Base-by-base conservation (phyloP, 2,329 filamentous ascomycete species). In the Claviceps lovelessii region DNA sequence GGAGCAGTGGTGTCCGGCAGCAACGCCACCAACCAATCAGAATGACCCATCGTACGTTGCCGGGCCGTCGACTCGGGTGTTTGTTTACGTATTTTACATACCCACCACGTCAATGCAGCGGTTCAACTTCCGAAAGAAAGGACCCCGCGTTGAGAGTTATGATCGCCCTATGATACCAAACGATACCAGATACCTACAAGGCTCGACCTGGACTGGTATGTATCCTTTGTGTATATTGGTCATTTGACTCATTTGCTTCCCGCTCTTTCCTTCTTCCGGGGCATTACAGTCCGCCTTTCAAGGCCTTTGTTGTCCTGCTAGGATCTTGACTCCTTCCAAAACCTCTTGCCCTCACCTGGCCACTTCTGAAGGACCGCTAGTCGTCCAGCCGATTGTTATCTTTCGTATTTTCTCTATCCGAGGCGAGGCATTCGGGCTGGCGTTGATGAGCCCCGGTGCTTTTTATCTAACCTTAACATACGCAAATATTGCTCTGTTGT, bases 81-180 rank as follows among this genome's bases (percentile, higher is more conserved):
- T 62, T 62, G 60, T 62, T 62, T 62, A 62, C 60, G 49, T 59
- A 53, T 45, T 23, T 41, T 41, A 17, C 17, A 9, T 41, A 41
- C 17, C 54, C 52, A 51, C 47, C 56, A 51, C 49, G 33, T 52
- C 47, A 51, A 53, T 49, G 51, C 49, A 55, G 39, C 54, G 13
- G 47, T 39, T 44, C 9, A 47, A 19, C 45, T 49, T 47, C 50
- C 52, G 42, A 35, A 37, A 29, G 47, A 51, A 57, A 39, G 55
- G 54, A 59, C 60, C 61, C 61, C 61, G 60, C 61, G 59, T 58
- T 35, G 39, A 39, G 55, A 45, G 17, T 46, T 31, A 13, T 55
- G 5, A 48, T 48, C 37, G 53, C 46, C 13, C 45, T 49, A 15
- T 28, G 45, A 49, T 52, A 31, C 42, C 42, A 31, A 28, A 10